Evolutionary conservation across 2,329 filamentous ascomycete genomes (phyloP), one percentile per base, ranked within the genome.

Genomic region (Sarocladiaceae sp.): DNA sequence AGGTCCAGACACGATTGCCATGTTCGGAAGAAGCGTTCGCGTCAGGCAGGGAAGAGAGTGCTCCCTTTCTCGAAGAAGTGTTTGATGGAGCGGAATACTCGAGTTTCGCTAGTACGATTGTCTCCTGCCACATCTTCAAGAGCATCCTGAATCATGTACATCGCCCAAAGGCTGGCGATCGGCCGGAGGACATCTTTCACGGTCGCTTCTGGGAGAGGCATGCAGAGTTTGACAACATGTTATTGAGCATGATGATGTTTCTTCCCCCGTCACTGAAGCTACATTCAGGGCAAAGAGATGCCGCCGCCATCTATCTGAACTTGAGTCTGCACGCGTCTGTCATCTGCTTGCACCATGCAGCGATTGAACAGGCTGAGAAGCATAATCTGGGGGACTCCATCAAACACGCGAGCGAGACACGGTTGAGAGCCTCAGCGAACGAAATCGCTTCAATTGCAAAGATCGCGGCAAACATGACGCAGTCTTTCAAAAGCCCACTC

Each of bases 121-220:
- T 96, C 17, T 80, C 92, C 58, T 86, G 89, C 52, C 82, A 86
- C 57, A 73, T 96, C 48, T 93, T 96, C 67, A 91, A 90, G 52
- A 79, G 82, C 20, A 93, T 96, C 59, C 74, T 96, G 15, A 80
- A 84, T 28, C 93, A 97, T 66, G 77, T 93, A 1, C 89, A 96
- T 67, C 80, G 86, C 17, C 81, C 83, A 2, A 82, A 82, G 52
- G 75, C 84, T 0, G 76, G 85, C 25, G 90, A 96, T 58, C 77
- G 78, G 36, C 86, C 91, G 3, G 78, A 87, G 29, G 87, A 96
- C 62, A 73, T 90, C 20, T 85, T 76, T 48, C 70, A 89, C 59
- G 91, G 91, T 3, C 76, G 81, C 18, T 97, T 90, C 67, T 97
- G 93, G 93, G 87, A 83, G 60, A 82, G 90, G 1, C 93, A 97